These are phyloP conservation scores for Madurella fahalii DNA, from an alignment of 2,329 filamentous ascomycete genomes.

Conservation along the genomic window DNA sequence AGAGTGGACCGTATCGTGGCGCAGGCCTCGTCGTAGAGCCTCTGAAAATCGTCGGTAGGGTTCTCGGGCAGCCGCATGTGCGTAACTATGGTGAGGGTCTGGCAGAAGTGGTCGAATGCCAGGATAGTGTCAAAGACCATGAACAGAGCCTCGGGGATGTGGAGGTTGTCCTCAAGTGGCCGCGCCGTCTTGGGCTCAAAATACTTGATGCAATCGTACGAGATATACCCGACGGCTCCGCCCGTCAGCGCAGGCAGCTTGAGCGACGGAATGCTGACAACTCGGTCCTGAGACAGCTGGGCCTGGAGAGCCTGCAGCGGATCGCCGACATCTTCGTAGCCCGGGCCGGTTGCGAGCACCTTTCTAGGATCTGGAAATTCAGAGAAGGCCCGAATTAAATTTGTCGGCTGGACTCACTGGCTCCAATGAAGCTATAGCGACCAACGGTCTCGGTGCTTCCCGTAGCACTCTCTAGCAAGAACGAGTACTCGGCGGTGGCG, in stretches of 20 bases:
- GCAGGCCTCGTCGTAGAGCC: constrained; percentile 66
- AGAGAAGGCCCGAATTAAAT: not conserved
- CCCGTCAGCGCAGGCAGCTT: constrained; percentile 82
- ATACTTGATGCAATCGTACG: constrained; percentile 95
- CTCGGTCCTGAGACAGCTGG: constrained; percentile 73
- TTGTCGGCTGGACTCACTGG: constrained; percentile 18
- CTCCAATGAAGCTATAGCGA: constrained; percentile 88
- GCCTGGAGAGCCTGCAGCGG: constrained; percentile 78
- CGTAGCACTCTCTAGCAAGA: constrained; percentile 92
- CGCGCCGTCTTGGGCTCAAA: constrained; percentile 96
- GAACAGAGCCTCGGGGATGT: constrained; percentile 90
- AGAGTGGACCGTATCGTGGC: constrained; percentile 63
- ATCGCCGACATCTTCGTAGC: constrained; percentile 78
- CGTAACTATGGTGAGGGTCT: constrained; percentile 88
- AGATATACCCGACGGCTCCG: constrained; percentile 92
- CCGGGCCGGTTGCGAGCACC: constrained; percentile 80
- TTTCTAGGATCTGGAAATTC: constrained; percentile 63
- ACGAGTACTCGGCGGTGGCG: constrained; percentile 60
- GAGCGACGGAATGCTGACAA: constrained; percentile 78
- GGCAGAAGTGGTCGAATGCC: constrained; percentile 91
- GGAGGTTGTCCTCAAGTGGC: constrained; percentile 79
- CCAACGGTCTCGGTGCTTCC: constrained; percentile 76
- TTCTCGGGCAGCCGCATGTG: constrained; percentile 62
- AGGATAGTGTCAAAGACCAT: constrained; percentile 96
- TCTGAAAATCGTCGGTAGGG: constrained; percentile 49